A percentile compares a stretch with the other conserved stretches of the same genome.
phyloP scores from a whole-genome alignment of 345 rosid species.

The Populus alba region DNA sequence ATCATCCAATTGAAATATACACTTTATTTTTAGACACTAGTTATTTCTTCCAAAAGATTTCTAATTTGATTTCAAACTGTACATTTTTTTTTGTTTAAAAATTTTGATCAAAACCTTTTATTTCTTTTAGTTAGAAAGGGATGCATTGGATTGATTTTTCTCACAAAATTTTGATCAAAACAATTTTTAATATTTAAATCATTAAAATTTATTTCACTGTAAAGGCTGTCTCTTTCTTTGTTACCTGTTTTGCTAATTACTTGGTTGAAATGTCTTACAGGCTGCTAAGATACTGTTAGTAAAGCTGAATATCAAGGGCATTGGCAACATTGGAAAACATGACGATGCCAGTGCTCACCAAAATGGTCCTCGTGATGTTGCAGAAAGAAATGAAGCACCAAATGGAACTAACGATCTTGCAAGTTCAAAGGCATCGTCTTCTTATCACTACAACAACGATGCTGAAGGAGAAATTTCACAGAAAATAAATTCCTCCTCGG shows the following conservation, averaged over 20 bases:
- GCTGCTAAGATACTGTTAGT: constrained; percentile 55
- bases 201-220: background rate
- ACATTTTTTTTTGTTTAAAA: too few species aligned
- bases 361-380: constrained; percentile 17
- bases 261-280: constrained; percentile 35
- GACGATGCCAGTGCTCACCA: constrained; percentile 21
- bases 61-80: too few species aligned
- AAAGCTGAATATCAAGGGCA: constrained; percentile 52
- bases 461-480: constrained; percentile 20
- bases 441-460: constrained; percentile 12
- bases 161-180: too few species aligned
- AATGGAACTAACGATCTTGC: constrained; percentile 14
- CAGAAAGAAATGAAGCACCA: constrained; percentile 18
- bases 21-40: too few species aligned
- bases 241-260: background rate
- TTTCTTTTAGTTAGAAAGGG: too few species aligned
- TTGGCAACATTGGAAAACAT: constrained; percentile 26
- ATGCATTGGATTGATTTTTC: too few species aligned
- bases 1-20: too few species aligned
- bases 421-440: constrained; percentile 29
- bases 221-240: background rate
- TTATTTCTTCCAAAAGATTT: too few species aligned
- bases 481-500: constrained; percentile 20
- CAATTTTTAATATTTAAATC: too few species aligned
- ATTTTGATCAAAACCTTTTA: too few species aligned